Percentiles rank a stretch among this genome's conserved stretches.
Conservation (phyloP, 352 stramenopile species). For the Globisporangium echinulatum region DNA sequence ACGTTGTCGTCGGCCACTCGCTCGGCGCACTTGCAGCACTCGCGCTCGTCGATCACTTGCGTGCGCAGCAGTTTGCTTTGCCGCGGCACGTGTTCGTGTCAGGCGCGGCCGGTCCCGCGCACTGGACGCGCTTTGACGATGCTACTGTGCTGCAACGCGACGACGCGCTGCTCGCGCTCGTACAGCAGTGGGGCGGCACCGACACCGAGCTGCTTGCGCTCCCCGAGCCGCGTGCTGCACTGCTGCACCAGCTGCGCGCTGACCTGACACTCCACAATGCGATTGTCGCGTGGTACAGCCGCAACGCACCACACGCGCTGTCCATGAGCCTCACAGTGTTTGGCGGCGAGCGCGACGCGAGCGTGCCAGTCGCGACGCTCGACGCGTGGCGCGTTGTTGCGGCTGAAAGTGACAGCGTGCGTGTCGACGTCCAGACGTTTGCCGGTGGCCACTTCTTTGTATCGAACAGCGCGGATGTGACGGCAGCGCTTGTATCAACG, state of each 20-base stretch:
- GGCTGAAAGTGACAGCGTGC: constrained; percentile 5
- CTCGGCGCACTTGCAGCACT: constrained; percentile 56
- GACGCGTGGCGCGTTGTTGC: constrained; percentile 27
- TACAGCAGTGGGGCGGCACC: constrained; percentile 56
- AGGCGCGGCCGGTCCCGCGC: constrained; percentile 25
- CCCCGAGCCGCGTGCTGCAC: constrained; percentile 23
- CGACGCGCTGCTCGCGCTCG: constrained; percentile 29
- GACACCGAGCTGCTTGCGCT: constrained; percentile 46
- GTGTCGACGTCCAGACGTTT: constrained; percentile 40
- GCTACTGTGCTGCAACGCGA: constrained; percentile 21
- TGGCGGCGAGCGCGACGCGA: constrained; percentile 36
- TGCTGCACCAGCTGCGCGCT: constrained; percentile 28
- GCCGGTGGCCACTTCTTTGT: constrained; percentile 54
- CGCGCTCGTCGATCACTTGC: constrained; percentile 40
- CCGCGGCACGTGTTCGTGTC: constrained; percentile 62
- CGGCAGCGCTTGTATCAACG: constrained; percentile 26
- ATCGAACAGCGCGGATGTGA: constrained; percentile 26
- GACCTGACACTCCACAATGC: constrained; percentile 54
- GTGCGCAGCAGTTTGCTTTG: constrained; percentile 34
- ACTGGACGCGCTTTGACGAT: constrained; percentile 31
- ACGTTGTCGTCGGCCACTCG: constrained; percentile 61
- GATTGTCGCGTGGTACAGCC: constrained; percentile 31
- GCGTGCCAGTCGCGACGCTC: constrained; percentile 28
- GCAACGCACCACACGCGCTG: constrained; percentile 3
- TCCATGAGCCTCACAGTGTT: constrained; percentile 37